Conservation (phyloP, 345 rosid genomes). For the Nasturtium officinale region DNA sequence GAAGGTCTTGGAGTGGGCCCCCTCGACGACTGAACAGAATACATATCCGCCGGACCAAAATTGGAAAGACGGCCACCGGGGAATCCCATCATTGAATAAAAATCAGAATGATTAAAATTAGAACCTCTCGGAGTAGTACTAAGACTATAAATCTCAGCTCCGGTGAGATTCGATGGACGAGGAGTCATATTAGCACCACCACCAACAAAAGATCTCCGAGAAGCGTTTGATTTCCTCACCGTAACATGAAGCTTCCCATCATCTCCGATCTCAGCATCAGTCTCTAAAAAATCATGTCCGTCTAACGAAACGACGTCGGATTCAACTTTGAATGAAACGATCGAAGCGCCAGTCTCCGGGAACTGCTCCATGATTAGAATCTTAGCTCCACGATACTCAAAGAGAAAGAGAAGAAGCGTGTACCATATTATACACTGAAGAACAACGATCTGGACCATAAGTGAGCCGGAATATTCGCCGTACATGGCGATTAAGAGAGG, state of each 20-base stretch:
- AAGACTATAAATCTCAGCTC: slow-evolving; percentile 80
- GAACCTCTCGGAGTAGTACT: slow-evolving; percentile 82
- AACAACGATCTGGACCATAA: slow-evolving; percentile 95
- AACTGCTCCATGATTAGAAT: slow-evolving; percentile 87
- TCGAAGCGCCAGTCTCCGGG: slow-evolving; percentile 88
- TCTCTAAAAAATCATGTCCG: slow-evolving; percentile 70
- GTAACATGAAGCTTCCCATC: slow-evolving; percentile 92
- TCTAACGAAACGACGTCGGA: slow-evolving; percentile 87
- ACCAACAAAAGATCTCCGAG: slow-evolving; percentile 57
- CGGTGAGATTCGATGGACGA: slow-evolving; percentile 80
- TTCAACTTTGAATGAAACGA: slow-evolving; percentile 83
- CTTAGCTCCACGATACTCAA: slow-evolving; percentile 92
- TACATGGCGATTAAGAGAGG: slow-evolving; percentile 94
- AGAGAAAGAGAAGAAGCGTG: slow-evolving; percentile 82
- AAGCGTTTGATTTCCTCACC: slow-evolving; percentile 80
- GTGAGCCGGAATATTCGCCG: slow-evolving; percentile 62
- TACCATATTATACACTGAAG: slow-evolving; percentile 95
- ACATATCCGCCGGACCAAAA: slow-evolving; percentile 78
- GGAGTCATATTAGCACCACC: slow-evolving; percentile 61
- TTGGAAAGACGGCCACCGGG: slow-evolving; percentile 76
- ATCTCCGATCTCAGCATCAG: slow-evolving; percentile 82
- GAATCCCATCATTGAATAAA: slow-evolving; percentile 79
- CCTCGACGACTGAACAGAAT: slow-evolving; percentile 69
- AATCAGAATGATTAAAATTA: slow-evolving; percentile 78
- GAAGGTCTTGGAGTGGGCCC: slow-evolving; percentile 82